phyloP scores from a whole-genome alignment of 257 asterid genomes.

The Lithospermum erythrorhizon region DNA sequence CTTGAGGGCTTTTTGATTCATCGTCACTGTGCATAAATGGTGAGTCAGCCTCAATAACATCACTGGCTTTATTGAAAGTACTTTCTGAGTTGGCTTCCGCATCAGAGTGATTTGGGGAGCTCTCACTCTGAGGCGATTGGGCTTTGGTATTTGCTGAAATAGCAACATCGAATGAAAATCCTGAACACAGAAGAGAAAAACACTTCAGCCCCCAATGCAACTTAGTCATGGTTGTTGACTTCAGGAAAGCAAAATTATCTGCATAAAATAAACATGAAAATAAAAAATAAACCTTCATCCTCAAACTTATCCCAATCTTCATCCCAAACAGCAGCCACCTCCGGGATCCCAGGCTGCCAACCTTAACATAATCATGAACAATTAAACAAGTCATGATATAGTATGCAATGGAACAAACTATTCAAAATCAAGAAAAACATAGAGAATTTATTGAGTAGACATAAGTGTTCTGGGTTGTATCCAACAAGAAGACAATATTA shows the following conservation, averaged over 20 bases:
- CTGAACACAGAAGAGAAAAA: constrained; percentile 27
- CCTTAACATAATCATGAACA: constrained; percentile 34
- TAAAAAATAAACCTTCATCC: constrained; percentile 67
- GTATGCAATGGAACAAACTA: not conserved
- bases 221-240: constrained; percentile 4
- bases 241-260: constrained; percentile 2
- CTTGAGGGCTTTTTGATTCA: constrained; percentile 70
- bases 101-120: constrained; percentile 56
- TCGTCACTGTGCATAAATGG: constrained; percentile 48
- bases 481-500: no score
- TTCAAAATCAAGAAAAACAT: not conserved
- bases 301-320: constrained; percentile 99
- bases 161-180: constrained; percentile 68
- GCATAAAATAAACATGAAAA: constrained; percentile 2
- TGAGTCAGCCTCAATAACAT: constrained; percentile 57
- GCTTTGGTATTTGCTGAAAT: constrained; percentile 44
- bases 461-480: not conserved
- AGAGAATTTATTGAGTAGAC: not conserved
- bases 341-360: constrained; percentile 95
- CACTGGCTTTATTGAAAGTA: constrained; percentile 30
- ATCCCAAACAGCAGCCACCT: constrained; percentile 81
- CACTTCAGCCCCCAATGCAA: constrained; percentile 8
- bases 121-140: constrained; percentile 30
- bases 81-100: constrained; percentile 43
- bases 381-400: not conserved